Conservation (phyloP, 345 rosid genomes). For the Toxicodendron radicans region DNA sequence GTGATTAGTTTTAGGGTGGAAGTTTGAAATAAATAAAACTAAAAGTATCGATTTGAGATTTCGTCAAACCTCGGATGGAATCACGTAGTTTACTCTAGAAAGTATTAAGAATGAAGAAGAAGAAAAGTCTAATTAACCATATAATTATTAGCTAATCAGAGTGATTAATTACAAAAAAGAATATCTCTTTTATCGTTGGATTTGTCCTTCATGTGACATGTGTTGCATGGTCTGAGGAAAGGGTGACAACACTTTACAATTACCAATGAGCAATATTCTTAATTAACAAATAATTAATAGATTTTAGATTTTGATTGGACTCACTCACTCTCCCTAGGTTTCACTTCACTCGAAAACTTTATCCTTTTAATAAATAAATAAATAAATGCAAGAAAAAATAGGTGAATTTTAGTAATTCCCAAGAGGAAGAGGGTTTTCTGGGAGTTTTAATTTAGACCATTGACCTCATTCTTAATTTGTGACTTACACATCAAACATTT, state of each 20-base stretch:
- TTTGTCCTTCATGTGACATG: conserved; percentile 12
- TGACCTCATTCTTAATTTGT: not conserved
- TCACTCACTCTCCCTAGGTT: not conserved
- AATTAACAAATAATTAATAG: no score
- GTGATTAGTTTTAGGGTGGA: no score
- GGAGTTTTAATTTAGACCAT: conserved; percentile 1
- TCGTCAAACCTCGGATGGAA: no score
- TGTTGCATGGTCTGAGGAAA: conserved; percentile 24
- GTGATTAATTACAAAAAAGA: conserved; percentile 6
- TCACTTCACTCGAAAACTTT: conserved; percentile 19
- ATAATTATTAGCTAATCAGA: no score
- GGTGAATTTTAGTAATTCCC: not conserved
- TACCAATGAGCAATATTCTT: conserved; percentile 1
- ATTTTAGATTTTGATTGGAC: not conserved
- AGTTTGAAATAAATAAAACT: no score
- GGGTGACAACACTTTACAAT: conserved; percentile 17
- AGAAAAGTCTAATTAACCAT: no score
- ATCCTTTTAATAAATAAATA: not conserved
- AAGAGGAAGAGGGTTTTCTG: not conserved
- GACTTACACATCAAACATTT: not conserved
- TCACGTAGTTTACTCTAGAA: no score
- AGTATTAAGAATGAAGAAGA: no score
- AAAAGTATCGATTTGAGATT: no score
- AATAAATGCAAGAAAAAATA: no score
- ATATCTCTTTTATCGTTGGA: conserved; percentile 12